These are phyloP conservation scores for Trichosporon sp. DNA, from an alignment of 1,284 basidiomycete genomes.

Conservation along the genomic window DNA sequence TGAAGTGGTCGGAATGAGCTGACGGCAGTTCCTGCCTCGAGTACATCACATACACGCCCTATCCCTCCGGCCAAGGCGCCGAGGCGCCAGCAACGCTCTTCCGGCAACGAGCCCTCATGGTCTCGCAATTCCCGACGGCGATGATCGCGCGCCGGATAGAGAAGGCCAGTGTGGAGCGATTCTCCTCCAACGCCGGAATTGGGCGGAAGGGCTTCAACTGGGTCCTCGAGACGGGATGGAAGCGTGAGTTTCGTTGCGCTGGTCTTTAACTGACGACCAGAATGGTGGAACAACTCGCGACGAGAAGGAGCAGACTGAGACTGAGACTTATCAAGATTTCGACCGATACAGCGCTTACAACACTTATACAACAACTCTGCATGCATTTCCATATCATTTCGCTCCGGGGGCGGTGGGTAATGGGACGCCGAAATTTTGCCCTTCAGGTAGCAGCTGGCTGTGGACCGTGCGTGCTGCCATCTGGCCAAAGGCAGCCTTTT, in stretches of 20 bases:
- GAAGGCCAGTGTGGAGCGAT: slow-evolving; percentile 72
- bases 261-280: background rate
- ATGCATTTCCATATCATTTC: background rate
- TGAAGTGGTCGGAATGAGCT: background rate
- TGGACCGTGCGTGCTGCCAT: background rate
- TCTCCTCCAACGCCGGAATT: slow-evolving; percentile 77
- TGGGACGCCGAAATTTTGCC: background rate
- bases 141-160: slow-evolving; percentile 73
- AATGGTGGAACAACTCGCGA: background rate
- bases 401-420: background rate
- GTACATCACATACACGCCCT: slow-evolving; percentile 76
- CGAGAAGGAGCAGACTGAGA: background rate
- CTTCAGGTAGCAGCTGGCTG: background rate
- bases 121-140: slow-evolving; percentile 64
- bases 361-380: slow-evolving; percentile 1
- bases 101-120: slow-evolving; percentile 36
- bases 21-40: slow-evolving; percentile 56
- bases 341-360: no score
- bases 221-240: slow-evolving; percentile 53
- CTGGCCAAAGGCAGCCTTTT: no score
- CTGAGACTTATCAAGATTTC: no score
- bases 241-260: background rate
- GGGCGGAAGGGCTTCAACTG: slow-evolving; percentile 83
- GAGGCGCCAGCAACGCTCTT: slow-evolving; percentile 29
- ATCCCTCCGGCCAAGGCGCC: slow-evolving; percentile 21